Evolutionary conservation across 2,329 filamentous ascomycete genomes (phyloP), one percentile per base, ranked within the genome.

Genomic region (Dactylellina leptospora): DNA sequence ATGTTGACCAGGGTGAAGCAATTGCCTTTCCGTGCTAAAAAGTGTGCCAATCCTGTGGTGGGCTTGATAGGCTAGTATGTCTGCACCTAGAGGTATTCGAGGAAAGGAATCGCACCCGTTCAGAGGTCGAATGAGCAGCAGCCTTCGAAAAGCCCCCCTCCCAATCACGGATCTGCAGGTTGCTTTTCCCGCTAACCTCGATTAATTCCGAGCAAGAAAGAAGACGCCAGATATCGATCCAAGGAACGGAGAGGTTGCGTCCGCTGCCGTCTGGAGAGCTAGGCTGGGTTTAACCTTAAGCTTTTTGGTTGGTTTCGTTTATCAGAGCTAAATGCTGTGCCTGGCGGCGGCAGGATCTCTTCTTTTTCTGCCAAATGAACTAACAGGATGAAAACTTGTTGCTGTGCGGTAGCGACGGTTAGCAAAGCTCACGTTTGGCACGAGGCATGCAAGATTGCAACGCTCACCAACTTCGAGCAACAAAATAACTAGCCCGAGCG

Each of bases 161-260:
- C 66, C 58, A 62, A 62, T 71, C 58, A 58, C 58, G 66, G 66
- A 64, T 64, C 59, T 60, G 68, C 68, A 64, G 50, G 59, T 64
- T 63, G 36, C 51, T 55, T 30, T 51, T 50, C 56, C 45, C 62
- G 47, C 47, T 59, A 47, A 25, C 45, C 47, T 58, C 16, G 53
- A 70, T 27, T 42, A 33, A 23, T 53, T 55, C 23, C 58, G 48
- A 61, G 20, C 48, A 62, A 48, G 18, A 47, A 27, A 44, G n/a
- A 40, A 53, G 20, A 20, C 56, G 44, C 56, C 42, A 61, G 22
- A 62, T 30, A 36, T 30, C 40, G 58, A 59, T 54, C 59, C 48
- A 62, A 72, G 53, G 68, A 64, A 72, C 59, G 68, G 68, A 64
- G 59, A 72, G 59, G 59, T 72, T 72, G 68, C 68, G 59, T 62